Conservation (phyloP, 2,329 filamentous ascomycete genomes). For the Grosmannia serpens region DNA sequence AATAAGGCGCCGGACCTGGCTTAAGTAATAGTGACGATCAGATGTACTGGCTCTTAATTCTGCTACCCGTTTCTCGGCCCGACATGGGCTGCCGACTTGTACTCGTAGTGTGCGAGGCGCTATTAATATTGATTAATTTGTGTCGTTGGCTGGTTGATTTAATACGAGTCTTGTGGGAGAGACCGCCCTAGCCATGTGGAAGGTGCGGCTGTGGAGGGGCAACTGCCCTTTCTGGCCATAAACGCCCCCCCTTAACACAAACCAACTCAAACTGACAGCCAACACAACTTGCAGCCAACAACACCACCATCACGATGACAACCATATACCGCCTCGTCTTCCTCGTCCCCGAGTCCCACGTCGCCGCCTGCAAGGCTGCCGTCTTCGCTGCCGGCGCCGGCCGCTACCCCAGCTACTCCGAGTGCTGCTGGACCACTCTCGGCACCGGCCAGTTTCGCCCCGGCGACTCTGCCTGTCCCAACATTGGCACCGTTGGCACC, state of each 20-base stretch:
- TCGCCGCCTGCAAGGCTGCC: constrained; percentile 41
- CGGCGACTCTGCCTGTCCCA: constrained; percentile 46
- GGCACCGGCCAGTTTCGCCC: constrained; percentile 58
- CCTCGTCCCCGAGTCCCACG: constrained; percentile 31
- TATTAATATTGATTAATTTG: no score
- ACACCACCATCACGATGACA: background rate
- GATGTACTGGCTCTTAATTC: no score
- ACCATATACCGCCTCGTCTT: constrained; percentile 31
- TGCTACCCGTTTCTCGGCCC: no score
- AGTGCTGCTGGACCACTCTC: constrained; percentile 36
- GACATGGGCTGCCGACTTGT: no score
- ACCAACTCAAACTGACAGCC: background rate
- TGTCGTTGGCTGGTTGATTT: no score
- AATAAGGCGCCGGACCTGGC: background rate
- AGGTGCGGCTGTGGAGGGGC: background rate
- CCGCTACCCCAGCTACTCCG: constrained; percentile 41
- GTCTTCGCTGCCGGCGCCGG: constrained; percentile 49
- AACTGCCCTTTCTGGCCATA: background rate
- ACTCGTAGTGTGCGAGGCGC: no score
- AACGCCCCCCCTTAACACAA: background rate
- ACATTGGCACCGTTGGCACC: constrained; percentile 40
- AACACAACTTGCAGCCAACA: background rate
- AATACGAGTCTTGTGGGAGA: background rate
- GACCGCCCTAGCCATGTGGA: background rate
- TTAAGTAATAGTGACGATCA: no score